Percentiles rank a stretch among this genome's conserved stretches.
Evolutionary conservation across 78 protist species (phyloP).

Genomic region (Speleostelium caveatum): DNA sequence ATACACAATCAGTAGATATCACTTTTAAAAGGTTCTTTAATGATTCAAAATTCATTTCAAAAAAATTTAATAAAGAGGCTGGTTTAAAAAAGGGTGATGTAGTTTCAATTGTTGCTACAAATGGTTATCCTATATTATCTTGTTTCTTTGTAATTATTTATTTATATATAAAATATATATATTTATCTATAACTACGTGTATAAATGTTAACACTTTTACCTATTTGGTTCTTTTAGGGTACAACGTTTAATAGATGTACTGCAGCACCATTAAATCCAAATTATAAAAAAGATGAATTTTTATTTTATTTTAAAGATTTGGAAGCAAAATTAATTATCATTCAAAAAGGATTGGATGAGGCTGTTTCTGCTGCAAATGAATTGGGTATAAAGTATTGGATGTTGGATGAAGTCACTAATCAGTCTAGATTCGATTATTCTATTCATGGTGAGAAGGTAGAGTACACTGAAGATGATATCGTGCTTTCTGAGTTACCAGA

Average conservation of each 20-base stretch:
- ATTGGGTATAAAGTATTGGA: conserved; percentile 43
- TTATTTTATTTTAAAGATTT: conserved; percentile 80
- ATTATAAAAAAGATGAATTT: conserved; percentile 78
- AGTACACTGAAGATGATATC: neutral
- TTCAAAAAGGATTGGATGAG: conserved; percentile 66
- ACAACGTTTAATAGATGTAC: conserved; percentile 59
- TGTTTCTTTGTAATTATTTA: conserved; percentile 31
- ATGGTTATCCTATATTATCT: conserved; percentile 70
- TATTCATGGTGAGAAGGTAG: neutral
- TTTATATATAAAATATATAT: neutral
- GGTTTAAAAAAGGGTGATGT: conserved; percentile 36
- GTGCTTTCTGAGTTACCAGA: conserved; percentile 13
- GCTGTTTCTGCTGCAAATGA: conserved; percentile 58
- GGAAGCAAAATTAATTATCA: conserved; percentile 64
- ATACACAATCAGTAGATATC: neutral
- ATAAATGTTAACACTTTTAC: neutral
- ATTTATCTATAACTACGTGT: neutral
- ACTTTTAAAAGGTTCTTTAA: conserved; percentile 19
- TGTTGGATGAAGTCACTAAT: neutral
- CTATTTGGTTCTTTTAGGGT: too few species aligned
- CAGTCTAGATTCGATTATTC: neutral
- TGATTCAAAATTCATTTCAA: conserved; percentile 13
- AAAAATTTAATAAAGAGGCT: conserved; percentile 14
- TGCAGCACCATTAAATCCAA: conserved; percentile 82
- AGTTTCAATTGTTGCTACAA: conserved; percentile 50